These are phyloP conservation scores for Parathielavia hyrcaniae DNA, from an alignment of 495 filamentous ascomycete species.

Conservation along the genomic window DNA sequence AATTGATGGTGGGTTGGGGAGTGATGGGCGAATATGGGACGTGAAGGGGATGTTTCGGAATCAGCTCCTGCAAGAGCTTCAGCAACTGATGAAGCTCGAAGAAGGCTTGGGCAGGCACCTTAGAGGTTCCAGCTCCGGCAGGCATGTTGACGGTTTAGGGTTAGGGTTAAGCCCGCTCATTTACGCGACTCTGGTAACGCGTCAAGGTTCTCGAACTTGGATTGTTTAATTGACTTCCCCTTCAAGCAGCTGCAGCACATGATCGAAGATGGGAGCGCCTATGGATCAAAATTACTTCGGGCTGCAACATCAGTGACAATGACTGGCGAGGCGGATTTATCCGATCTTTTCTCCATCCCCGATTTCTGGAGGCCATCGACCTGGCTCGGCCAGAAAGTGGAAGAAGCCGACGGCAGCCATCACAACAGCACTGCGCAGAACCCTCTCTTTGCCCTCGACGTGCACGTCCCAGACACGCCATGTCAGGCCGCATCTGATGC, in stretches of 20 bases:
- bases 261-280: background rate
- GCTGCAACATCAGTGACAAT: conserved; percentile 24
- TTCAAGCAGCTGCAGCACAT: background rate
- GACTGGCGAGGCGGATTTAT: conserved; percentile 43
- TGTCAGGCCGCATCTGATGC: background rate
- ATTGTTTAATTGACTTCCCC: background rate
- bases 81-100: background rate
- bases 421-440: conserved; percentile 14
- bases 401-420: background rate
- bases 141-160: conserved; percentile 12
- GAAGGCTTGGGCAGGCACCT: background rate
- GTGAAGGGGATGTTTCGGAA: background rate
- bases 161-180: background rate
- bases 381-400: conserved; percentile 25
- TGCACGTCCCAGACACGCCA: conserved; percentile 9
- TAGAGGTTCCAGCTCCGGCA: background rate
- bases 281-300: background rate
- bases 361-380: conserved; percentile 53
- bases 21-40: background rate
- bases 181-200: background rate
- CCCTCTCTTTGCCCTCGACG: conserved; percentile 30
- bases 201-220: no score
- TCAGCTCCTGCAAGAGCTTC: background rate
- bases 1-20: no score
- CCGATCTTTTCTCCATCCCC: conserved; percentile 65